Base-by-base conservation (phyloP, 140 eudicot species). In the Senecio squalidus region DNA sequence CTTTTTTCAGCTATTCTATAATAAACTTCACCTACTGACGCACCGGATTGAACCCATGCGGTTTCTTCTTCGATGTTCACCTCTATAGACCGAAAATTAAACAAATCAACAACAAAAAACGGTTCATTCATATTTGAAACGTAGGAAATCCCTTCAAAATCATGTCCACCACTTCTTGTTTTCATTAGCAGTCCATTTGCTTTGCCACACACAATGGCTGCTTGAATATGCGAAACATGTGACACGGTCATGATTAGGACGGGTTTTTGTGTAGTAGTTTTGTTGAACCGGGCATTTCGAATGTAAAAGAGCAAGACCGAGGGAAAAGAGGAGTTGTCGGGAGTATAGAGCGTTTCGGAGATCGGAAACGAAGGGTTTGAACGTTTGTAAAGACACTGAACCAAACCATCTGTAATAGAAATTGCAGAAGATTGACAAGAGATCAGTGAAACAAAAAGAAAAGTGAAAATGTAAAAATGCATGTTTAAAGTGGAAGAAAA, bases 11-110 rank as follows among this genome's bases (percentile, higher is more conserved):
- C 70, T 3, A 78, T 72, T 18, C 60, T 56, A 34, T 79, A 79
- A 24, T 72, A 83, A 0, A 83, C 47, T 16, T 75, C 72, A 2
- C 91, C 91, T 4, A 72, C 69, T 10, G 78, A 79, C 2, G 86
- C 83, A 18, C 91, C 83, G 4, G 76, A 36, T 55, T 74, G 79
- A 22, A 83, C 80, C 86, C 83, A 83, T 0, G 91, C 86, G 1
- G 86, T 68, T 52, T 73, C 77, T 7, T 66, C 28, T 13, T 62
- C 76, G 0, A 60, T 40, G 25, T 44, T 56, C 11, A 83, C 65
- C 20, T 76, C 55, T 66, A 79, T 39, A 0, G 71, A 38, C 9
- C 77, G 26, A 21, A 74, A 49, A 22, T 78, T 74, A 73, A 74
- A 78, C 84, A 83, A 55, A 33, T 83, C 91, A 4, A 83, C 74